A percentile compares a stretch with the other conserved stretches of the same genome.
phyloP scores from a whole-genome alignment of 257 asterid species.

The Linaria vulgaris region DNA sequence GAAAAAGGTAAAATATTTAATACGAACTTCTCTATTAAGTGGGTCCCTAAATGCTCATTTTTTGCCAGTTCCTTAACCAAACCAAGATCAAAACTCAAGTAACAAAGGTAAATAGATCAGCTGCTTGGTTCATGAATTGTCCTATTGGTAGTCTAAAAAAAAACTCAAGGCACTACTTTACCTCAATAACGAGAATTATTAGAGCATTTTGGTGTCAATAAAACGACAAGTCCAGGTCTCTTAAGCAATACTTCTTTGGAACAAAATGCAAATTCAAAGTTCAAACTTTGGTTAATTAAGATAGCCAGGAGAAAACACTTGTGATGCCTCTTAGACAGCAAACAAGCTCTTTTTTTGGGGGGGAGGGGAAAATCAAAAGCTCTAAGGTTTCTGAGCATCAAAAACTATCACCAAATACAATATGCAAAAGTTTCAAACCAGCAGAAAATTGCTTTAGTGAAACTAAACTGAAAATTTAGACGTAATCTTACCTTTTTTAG shows the following conservation, averaged over 20 bases:
- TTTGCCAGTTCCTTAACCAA: background rate
- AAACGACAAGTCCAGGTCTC: background rate
- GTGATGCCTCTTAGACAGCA: background rate
- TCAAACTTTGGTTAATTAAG: background rate
- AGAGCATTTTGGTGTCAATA: background rate
- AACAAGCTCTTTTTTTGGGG: too few species aligned
- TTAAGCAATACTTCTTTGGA: too few species aligned
- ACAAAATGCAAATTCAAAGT: background rate
- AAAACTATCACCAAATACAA: background rate
- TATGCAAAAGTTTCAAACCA: background rate
- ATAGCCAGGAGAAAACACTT: background rate
- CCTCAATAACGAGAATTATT: background rate
- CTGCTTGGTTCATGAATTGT: background rate
- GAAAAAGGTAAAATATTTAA: constrained; percentile 4
- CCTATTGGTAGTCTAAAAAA: background rate
- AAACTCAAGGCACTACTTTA: background rate
- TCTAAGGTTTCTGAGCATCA: constrained; percentile 10
- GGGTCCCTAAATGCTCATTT: background rate
- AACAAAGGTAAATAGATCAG: background rate
- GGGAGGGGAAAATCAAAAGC: too few species aligned
- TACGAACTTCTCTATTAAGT: background rate
- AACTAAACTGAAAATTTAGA: constrained; percentile 16
- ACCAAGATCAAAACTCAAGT: background rate
- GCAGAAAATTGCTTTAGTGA: background rate
- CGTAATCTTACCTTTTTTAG: constrained; percentile 38